Base-by-base conservation (phyloP, 2,329 filamentous ascomycete species). In the Pyricularia sp. region DNA sequence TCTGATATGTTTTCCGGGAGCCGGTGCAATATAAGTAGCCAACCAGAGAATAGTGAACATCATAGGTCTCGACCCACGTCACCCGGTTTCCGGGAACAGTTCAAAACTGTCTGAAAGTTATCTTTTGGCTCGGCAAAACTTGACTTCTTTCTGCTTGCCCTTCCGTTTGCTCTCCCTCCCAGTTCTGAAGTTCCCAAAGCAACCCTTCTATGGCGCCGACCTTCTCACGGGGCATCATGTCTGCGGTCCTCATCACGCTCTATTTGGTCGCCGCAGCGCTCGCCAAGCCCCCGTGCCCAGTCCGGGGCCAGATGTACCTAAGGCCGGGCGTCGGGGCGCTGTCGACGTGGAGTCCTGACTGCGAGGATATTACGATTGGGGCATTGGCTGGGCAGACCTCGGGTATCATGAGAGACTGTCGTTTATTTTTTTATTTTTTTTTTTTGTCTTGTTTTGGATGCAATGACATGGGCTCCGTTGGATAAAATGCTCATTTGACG, bases 391-490 rank as follows among this genome's bases (percentile, higher is more conserved):
- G 67, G 3, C 71, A 72, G 24, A 71, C 72, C 10, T 74, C 73
- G 1, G 73, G 74, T 0, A 65, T 75, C 44, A 73, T 71, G 49
- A 70, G 74, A 65, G 74, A 75, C 31, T 75, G 74, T 75, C 65
- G 66, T 2, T 26, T 26, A 2, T 26, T 26, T 26, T 73, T 63
- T 10, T 31, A 1, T 73, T 63, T 10, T 31, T 6, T 4, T n/a
- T 3, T 28, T 53, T 31, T 13, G 8, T 28, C 19, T 16, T 24
- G 6, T 33, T 2, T 6, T 12, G 4, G 24, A 6, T 13, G 16
- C 12, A 12, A 8, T 33, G 31, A 12, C 10, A 8, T 12, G 9
- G 12, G 12, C 13, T 61, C 2, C n/a, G 6, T 12, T 13, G 10
- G 30, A 35, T 4, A 12, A n/a, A 19, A 49, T 28, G 35, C 35